These are phyloP conservation scores for Boletus rex-veris DNA, from an alignment of 768 basidiomycete genomes.

Conservation along the genomic window DNA sequence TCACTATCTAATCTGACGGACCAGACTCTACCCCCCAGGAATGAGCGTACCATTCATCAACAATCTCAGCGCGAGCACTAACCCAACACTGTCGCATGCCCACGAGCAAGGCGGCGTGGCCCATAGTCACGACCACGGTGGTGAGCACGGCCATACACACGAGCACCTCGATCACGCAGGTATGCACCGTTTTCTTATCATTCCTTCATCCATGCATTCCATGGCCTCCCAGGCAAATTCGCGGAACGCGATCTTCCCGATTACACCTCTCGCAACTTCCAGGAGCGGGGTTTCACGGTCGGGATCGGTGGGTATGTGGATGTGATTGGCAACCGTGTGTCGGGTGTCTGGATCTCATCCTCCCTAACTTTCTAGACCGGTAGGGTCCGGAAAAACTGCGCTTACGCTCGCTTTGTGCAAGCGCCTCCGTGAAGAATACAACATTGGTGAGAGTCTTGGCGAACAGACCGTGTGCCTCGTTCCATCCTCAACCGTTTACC, in stretches of 20 bases:
- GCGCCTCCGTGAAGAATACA: slow-evolving; percentile 74
- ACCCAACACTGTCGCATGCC: slow-evolving; percentile 41
- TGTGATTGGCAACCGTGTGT: neutral
- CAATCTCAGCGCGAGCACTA: slow-evolving; percentile 44
- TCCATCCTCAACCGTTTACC: slow-evolving; percentile 11
- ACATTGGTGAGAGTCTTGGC: slow-evolving; percentile 65
- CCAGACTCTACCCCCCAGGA: too few relatives aligned
- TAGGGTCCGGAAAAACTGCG: slow-evolving; percentile 98
- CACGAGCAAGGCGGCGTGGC: slow-evolving; percentile 44
- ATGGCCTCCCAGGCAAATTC: slow-evolving; percentile 66
- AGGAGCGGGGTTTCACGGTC: slow-evolving; percentile 91
- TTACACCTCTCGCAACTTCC: slow-evolving; percentile 77
- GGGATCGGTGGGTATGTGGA: slow-evolving; percentile 93
- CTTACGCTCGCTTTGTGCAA: slow-evolving; percentile 88
- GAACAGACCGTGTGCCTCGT: neutral
- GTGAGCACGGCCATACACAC: slow-evolving; percentile 93
- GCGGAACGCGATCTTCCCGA: slow-evolving; percentile 91
- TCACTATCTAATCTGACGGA: slow-evolving; percentile 5
- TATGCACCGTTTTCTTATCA: slow-evolving; percentile 27
- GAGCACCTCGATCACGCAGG: slow-evolving; percentile 90
- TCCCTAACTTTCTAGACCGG: slow-evolving; percentile 56
- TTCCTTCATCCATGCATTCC: neutral
- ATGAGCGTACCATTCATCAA: slow-evolving; percentile 80
- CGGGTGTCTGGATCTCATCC: neutral
- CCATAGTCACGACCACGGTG: slow-evolving; percentile 53